Evolutionary conservation across 805 yeast genomes (phyloP).

Genomic region (Barnettozyma sp.): DNA sequence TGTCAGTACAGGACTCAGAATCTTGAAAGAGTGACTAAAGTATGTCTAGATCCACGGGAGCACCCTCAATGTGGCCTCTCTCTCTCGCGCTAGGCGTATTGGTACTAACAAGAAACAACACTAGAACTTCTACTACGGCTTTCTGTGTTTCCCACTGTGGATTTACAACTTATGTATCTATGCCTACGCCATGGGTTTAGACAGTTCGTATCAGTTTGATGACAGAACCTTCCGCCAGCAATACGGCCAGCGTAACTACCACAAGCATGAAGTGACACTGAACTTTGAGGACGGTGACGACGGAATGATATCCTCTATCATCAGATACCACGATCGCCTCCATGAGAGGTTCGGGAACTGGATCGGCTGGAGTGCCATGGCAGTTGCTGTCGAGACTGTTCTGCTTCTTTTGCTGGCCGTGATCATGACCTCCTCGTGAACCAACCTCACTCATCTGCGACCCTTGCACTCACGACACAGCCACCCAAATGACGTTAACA

Average conservation of each 20-base stretch:
- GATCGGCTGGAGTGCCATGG: constrained; percentile 20
- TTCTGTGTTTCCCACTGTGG: constrained; percentile 18
- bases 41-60: constrained; percentile 8
- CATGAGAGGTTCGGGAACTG: constrained; percentile 11
- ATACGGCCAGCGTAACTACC: too few relatives aligned
- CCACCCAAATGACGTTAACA: too few relatives aligned
- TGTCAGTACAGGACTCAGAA: constrained; percentile 15
- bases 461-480: too few relatives aligned
- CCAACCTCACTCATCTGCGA: too few relatives aligned
- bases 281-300: constrained; percentile 10
- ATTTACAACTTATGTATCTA: constrained; percentile 13
- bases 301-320: constrained; percentile 9
- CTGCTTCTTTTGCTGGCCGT: constrained; percentile 1
- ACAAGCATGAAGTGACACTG: constrained; percentile 14
- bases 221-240: constrained; percentile 14
- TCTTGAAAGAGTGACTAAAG: constrained; percentile 11
- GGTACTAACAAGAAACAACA: constrained; percentile 1
- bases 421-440: neutral
- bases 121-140: constrained; percentile 22
- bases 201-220: constrained; percentile 14
- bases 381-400: constrained; percentile 1
- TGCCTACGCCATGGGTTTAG: constrained; percentile 1
- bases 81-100: neutral
- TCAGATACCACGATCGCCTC: constrained; percentile 13
- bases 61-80: too few relatives aligned